Evolutionary conservation across 2,329 filamentous ascomycete genomes (phyloP).

Genomic region (Fusarium siculi): DNA sequence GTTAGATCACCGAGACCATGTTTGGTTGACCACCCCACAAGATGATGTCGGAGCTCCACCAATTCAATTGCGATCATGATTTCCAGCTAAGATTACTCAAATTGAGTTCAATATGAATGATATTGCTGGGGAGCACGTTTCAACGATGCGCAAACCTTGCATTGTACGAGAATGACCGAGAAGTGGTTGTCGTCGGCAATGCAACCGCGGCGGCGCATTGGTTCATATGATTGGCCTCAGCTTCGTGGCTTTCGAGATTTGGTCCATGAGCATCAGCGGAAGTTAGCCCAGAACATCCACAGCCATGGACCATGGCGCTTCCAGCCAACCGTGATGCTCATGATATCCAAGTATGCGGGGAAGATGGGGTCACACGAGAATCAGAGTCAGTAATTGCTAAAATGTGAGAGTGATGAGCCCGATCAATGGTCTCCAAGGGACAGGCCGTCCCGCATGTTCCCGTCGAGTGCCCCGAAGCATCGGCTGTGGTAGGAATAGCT

Average conservation of each 20-base stretch:
- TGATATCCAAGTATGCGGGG: slow-evolving; percentile 42
- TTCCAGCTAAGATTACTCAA: background rate
- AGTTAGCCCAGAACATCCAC: slow-evolving; percentile 27
- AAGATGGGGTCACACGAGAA: slow-evolving; percentile 44
- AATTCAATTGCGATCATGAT: slow-evolving; percentile 31
- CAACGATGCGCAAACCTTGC: slow-evolving; percentile 13
- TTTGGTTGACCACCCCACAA: slow-evolving; percentile 18
- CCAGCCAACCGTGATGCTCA: slow-evolving; percentile 42
- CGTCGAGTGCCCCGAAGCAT: slow-evolving; percentile 40
- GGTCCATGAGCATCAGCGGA: slow-evolving; percentile 11
- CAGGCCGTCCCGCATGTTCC: slow-evolving; percentile 48
- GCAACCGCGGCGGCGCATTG: slow-evolving; percentile 22
- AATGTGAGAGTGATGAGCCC: slow-evolving; percentile 25
- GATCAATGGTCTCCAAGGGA: slow-evolving; percentile 34
- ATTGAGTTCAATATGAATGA: slow-evolving; percentile 9
- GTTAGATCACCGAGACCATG: slow-evolving; percentile 36
- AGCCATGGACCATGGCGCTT: slow-evolving; percentile 20
- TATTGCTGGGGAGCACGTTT: slow-evolving; percentile 6
- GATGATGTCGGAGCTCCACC: slow-evolving; percentile 32
- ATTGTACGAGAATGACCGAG: slow-evolving; percentile 24
- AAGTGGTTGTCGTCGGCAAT: slow-evolving; percentile 28
- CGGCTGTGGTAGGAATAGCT: slow-evolving; percentile 46
- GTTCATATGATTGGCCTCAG: slow-evolving; percentile 18
- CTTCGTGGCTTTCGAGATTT: slow-evolving; percentile 14
- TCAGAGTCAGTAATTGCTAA: slow-evolving; percentile 38